Conservation (phyloP, 1,284 basidiomycete genomes). For the Sanghuangporus sanghuang region DNA sequence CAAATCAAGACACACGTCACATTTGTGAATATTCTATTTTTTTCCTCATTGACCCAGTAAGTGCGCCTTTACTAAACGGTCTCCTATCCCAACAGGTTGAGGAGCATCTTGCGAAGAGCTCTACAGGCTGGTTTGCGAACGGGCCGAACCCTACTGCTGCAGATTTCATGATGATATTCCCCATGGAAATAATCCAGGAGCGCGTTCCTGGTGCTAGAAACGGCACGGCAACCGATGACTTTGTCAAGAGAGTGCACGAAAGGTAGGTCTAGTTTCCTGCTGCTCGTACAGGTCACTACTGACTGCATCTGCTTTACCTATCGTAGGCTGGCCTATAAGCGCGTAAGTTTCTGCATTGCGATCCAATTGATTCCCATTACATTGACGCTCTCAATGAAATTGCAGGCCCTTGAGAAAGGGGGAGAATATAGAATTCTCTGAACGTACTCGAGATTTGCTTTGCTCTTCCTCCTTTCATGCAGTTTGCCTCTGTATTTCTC, state of each 20-base stretch:
- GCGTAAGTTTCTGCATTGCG: constrained; percentile 19
- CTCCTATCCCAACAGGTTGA: constrained; percentile 29
- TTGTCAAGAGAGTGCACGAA: constrained; percentile 28
- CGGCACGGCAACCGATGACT: constrained; percentile 25
- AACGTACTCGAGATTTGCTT: not conserved
- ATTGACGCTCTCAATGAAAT: not conserved
- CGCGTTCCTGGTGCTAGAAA: constrained; percentile 19
- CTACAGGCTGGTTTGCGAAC: constrained; percentile 33
- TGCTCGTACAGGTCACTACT: not conserved
- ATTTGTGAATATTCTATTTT: constrained; percentile 25
- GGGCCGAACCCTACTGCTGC: constrained; percentile 34
- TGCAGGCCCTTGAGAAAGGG: constrained; percentile 14
- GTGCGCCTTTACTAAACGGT: not conserved
- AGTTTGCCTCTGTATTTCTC: not conserved
- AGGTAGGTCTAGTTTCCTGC: constrained; percentile 23
- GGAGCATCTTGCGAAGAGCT: constrained; percentile 28
- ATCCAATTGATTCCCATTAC: not conserved
- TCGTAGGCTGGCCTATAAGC: constrained; percentile 27
- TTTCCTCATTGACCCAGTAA: not conserved
- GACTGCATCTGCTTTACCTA: not conserved
- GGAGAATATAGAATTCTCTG: constrained; percentile 6
- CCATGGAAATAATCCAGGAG: constrained; percentile 26
- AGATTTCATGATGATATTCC: constrained; percentile 38
- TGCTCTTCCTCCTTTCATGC: not conserved
- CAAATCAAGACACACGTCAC: constrained; percentile 28